Conservation (phyloP, 2,329 filamentous ascomycete species). For the Neocatenulostroma microsporum region DNA sequence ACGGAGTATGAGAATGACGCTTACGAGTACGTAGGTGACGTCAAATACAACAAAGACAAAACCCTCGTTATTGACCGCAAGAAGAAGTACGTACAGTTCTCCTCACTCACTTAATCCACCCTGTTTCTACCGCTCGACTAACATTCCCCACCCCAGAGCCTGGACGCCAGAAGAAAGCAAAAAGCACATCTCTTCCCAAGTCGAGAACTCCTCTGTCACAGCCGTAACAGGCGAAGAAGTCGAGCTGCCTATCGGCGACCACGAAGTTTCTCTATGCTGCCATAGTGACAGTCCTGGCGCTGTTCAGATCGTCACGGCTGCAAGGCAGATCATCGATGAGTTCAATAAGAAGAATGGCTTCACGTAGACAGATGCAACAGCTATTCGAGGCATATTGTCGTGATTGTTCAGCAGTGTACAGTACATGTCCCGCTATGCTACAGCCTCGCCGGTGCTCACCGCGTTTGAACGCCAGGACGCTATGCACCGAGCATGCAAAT, state of each 20-base stretch:
- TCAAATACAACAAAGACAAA: slow-evolving; percentile 46
- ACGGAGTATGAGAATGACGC: neutral
- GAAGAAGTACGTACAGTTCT: slow-evolving; percentile 44
- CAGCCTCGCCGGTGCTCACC: too few species aligned
- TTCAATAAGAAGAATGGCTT: slow-evolving; percentile 31
- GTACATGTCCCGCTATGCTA: too few species aligned
- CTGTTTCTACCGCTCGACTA: too few species aligned
- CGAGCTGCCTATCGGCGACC: slow-evolving; percentile 34
- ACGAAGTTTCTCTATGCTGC: slow-evolving; percentile 38
- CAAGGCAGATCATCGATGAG: slow-evolving; percentile 35
- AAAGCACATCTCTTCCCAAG: slow-evolving; percentile 34
- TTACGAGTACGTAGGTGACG: slow-evolving; percentile 41
- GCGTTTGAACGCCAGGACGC: slow-evolving; percentile 2
- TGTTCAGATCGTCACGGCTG: slow-evolving; percentile 37
- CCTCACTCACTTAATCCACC: too few species aligned
- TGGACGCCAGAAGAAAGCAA: slow-evolving; percentile 37
- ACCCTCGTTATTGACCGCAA: slow-evolving; percentile 51
- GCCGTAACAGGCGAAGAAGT: slow-evolving; percentile 37
- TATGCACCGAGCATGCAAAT: neutral
- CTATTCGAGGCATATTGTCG: too few species aligned
- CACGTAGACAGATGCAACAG: too few species aligned
- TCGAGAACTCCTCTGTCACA: slow-evolving; percentile 34
- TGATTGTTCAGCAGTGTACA: too few species aligned
- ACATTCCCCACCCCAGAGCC: slow-evolving; percentile 25
- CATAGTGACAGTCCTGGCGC: slow-evolving; percentile 40